Base-by-base conservation (phyloP, 768 basidiomycete genomes). In the Hygrophoropsis aurantiaca region DNA sequence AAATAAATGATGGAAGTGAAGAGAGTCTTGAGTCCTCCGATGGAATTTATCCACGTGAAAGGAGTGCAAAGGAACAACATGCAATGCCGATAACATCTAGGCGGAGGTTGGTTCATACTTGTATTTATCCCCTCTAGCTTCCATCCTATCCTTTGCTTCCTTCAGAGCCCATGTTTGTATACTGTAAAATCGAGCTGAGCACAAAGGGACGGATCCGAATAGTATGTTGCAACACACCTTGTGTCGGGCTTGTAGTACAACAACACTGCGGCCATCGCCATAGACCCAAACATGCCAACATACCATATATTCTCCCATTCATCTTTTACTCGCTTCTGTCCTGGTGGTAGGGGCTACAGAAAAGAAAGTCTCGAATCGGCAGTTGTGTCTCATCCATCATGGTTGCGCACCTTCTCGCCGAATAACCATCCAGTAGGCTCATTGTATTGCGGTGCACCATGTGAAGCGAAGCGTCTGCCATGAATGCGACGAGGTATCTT, bases 181-280 rank as follows among this genome's bases (percentile, higher is more conserved):
- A 63, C 93, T 97, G 58, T 27, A 49, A 33, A 38, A 18, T 34
- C 24, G 39, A 19, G 23, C 13, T 38, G 32, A 15, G 37, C 18
- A 6, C 11, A 41, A 36, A 51, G 42, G 9, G 9, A 21, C 27
- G 25, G 48, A 19, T 45, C 42, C 19, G 37, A 40, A 46, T 38
- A 44, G 42, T 9, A 23, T 11, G 20, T 24, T 2, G 5, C 26
- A 4, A 53, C 87, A 50, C 54, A 93, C 93, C 87, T 92, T 15
- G 90, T 93, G 62, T 95, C 90, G 3, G 93, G 93, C 69, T 94
- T 94, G 74, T 93, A 94, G 68, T 91, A 90, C 20, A 92, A 69
- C 63, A 90, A 71, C 25, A 94, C 79, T 9, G 78, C 67, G 24
- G 85, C 88, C 51, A 93, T 70, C 4, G 74, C 81, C 81, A 97